phyloP scores from a whole-genome alignment of 2,329 filamentous ascomycete species.

The Magnaporthiopsis incrustans region DNA sequence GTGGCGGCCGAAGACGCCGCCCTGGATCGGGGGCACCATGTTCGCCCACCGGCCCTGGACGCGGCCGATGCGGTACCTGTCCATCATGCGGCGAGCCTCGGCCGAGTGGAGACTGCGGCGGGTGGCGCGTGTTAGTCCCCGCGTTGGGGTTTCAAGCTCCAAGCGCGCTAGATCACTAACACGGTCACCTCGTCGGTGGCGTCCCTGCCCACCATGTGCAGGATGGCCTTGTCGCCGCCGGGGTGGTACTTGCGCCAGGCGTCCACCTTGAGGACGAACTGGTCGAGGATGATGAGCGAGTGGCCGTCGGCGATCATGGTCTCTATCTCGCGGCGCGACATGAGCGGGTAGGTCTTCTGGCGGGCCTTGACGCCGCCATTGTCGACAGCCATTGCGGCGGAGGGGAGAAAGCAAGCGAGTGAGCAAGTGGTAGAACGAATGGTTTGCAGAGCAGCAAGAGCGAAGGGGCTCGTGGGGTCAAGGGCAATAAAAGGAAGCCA shows the following conservation, averaged over 20 bases:
- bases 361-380: neutral
- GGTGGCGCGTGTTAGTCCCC: constrained; percentile 4
- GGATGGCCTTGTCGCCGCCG: constrained; percentile 82
- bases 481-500: too few relatives aligned
- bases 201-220: constrained; percentile 89
- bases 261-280: constrained; percentile 78
- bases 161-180: constrained; percentile 43
- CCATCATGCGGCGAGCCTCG: constrained; percentile 69
- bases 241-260: constrained; percentile 85
- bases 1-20: constrained; percentile 63
- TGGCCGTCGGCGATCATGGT: constrained; percentile 74
- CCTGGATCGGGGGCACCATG: constrained; percentile 86
- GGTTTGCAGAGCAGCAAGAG: neutral
- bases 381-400: neutral
- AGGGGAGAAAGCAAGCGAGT: neutral
- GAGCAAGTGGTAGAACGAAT: too few relatives aligned
- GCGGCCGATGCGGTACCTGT: constrained; percentile 72
- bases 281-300: constrained; percentile 72
- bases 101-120: constrained; percentile 67
- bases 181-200: constrained; percentile 90
- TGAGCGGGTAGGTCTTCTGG: constrained; percentile 23
- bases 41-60: constrained; percentile 79
- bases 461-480: too few relatives aligned
- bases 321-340: constrained; percentile 57
- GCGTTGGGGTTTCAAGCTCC: neutral